Percentiles rank a stretch among this genome's conserved stretches.
phyloP scores from a whole-genome alignment of 2,329 filamentous ascomycete genomes.

The Emydomyces testavorans region DNA sequence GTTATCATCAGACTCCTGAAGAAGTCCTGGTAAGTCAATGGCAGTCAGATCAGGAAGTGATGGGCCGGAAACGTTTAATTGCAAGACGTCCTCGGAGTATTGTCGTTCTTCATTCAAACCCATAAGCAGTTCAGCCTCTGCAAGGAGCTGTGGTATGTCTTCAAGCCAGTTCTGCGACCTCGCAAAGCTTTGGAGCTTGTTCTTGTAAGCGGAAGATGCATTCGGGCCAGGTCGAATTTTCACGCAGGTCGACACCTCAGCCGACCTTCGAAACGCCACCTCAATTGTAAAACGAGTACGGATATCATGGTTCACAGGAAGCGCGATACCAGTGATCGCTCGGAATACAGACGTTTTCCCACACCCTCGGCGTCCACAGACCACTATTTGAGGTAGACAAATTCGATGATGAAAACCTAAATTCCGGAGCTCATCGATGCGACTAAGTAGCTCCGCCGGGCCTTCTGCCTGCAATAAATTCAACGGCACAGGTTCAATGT shows the following conservation, averaged over 20 bases:
- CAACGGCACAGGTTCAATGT: not conserved
- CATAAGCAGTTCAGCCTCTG: conserved; percentile 20
- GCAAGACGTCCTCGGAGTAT: conserved; percentile 40
- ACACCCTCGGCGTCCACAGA: conserved; percentile 17
- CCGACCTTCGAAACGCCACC: conserved; percentile 38
- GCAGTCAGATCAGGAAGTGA: conserved; percentile 50
- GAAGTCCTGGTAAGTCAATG: conserved; percentile 51
- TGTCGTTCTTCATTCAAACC: conserved; percentile 18
- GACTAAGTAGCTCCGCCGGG: conserved; percentile 15
- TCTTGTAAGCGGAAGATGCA: conserved; percentile 17
- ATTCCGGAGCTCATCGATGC: conserved; percentile 17
- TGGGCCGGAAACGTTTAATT: conserved; percentile 49
- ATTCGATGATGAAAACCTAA: conserved; percentile 16
- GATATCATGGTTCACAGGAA: conserved; percentile 35
- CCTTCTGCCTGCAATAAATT: conserved; percentile 15
- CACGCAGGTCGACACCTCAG: conserved; percentile 17
- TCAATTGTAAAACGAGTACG: conserved; percentile 52
- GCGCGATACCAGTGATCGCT: conserved; percentile 15
- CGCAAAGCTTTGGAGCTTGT: conserved; percentile 18
- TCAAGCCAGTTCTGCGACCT: conserved; percentile 18
- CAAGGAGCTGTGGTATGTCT: conserved; percentile 20
- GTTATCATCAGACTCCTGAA: conserved; percentile 43
- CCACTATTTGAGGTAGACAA: conserved; percentile 15
- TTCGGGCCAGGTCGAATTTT: conserved; percentile 20
- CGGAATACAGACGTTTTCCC: conserved; percentile 18